phyloP scores from a whole-genome alignment of 2,329 filamentous ascomycete genomes.

The Alternaria viburni region DNA sequence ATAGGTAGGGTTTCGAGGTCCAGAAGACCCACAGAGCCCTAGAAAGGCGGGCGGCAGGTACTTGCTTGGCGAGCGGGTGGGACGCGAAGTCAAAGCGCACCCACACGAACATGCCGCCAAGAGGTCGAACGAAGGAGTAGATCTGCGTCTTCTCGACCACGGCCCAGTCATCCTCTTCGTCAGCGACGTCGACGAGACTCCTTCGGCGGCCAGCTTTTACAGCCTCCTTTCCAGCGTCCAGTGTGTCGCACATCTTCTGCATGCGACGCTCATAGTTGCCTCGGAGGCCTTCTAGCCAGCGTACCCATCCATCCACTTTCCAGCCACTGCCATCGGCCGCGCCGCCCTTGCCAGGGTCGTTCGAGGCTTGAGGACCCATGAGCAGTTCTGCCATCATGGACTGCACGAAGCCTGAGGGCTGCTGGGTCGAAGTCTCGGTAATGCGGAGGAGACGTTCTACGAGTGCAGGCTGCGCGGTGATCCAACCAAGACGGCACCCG shows the following conservation, averaged over 20 bases:
- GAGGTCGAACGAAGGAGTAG: constrained; percentile 78
- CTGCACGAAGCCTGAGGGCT: constrained; percentile 90
- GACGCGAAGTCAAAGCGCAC: constrained; percentile 71
- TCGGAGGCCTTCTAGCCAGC: constrained; percentile 85
- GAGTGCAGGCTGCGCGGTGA: constrained; percentile 81
- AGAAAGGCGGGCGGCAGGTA: constrained; percentile 64
- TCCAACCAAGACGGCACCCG: constrained; percentile 88
- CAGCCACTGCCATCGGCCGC: constrained; percentile 67
- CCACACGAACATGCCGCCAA: constrained; percentile 94
- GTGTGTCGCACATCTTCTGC: constrained; percentile 74
- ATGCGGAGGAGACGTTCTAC: constrained; percentile 77
- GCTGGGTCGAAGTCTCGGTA: constrained; percentile 78
- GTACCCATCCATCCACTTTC: constrained; percentile 85
- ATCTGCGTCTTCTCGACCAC: constrained; percentile 76
- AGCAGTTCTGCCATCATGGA: constrained; percentile 78
- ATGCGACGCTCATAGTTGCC: constrained; percentile 86
- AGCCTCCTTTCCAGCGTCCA: constrained; percentile 71
- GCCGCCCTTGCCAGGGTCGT: constrained; percentile 54
- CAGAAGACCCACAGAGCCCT: constrained; percentile 74
- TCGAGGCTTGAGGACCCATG: constrained; percentile 70
- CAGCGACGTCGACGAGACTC: constrained; percentile 37
- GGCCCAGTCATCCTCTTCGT: constrained; percentile 68
- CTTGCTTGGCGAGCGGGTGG: constrained; percentile 70
- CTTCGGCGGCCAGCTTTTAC: constrained; percentile 65
- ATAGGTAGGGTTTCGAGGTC: constrained; percentile 71